Base-by-base conservation (phyloP, 2,329 filamentous ascomycete genomes). In the Claviceps arundinis region DNA sequence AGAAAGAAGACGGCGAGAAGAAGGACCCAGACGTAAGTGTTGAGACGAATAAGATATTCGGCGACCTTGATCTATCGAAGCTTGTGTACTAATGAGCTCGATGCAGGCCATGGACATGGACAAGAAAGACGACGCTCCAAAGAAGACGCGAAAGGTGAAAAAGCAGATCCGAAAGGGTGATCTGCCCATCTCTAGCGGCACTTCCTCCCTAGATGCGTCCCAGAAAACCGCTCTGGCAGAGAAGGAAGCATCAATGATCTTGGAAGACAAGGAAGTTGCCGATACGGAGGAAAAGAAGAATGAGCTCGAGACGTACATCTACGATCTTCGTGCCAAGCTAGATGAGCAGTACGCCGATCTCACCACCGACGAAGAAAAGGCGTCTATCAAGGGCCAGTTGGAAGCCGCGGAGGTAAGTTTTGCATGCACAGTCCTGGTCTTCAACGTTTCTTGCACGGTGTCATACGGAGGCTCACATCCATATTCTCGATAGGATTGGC, bases 221-320 rank as follows among this genome's bases (percentile, higher is more conserved):
- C 66, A 74, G 65, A 91, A 87, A 76, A 73, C 82, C 56, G 64
- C 74, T n/a, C 75, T 83, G 58, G 71, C 77, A 49, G 93, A 98
- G 78, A 84, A 84, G 69, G 93, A 98, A 74, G 78, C 83, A 59
- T 68, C 82, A 61, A 97, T 98, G 93, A 82, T 89, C 61, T 91
- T 95, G 82, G 89, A 96, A 71, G 93, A 98, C 75, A 98, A 97
- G 80, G 84, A 97, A 54, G 90, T 98, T 52, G 88, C 87, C 61
- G 93, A 97, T 69, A 98, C 93, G 40, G 93, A 97, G 68, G 89
- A 97, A 76, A 95, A 95, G 82, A 98, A 97, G 88, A 98, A 98
- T 76, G 91, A 97, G 73, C 87, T 98, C 51, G 93, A 98, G 78
- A 84, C 88, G 24, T 95, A 85, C 73, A 96, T 97, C 72, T 98